Evolutionary conservation across 2,329 filamentous ascomycete genomes (phyloP), one percentile per base, ranked within the genome.

Genomic region (Calcarisporium arbuscula): DNA sequence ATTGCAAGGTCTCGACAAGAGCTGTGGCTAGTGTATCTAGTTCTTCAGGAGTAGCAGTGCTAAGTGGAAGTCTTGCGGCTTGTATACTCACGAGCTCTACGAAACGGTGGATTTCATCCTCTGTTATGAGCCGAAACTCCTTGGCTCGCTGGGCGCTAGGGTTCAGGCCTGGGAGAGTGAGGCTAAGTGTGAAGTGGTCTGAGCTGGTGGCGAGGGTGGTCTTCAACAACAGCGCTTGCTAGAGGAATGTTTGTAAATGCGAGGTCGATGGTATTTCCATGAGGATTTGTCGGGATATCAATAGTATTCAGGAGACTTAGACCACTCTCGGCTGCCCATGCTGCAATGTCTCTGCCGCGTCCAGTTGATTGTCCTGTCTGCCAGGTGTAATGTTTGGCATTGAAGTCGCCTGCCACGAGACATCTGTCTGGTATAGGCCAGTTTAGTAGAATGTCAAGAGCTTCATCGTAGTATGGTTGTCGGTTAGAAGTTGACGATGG

Each of bases 401-500:
- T 32, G 21, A 32, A 32, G 21, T 32, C 21, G n/a, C 30, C 30
- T 8, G 21, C 21, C n/a, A 45, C 34, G 2, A 45, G 38, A 26
- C 39, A 42, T 23, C 34, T 32, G 16, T 28, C 21, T 14, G 36
- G 34, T 12, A 31, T n/a, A 9, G 34, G 25, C 39, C 36, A 44
- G n/a, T n/a, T n/a, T 19, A 34, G 30, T 7, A 43, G 28, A 18
- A 31, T 35, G 11, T 43, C 38, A 4, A 43, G 31, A 11, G 41
- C 38, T 20, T 34, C 34, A 5, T 34, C 30, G 26, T 30, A 30
- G 21, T 30, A 32, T 11, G 34, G 38, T 16, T 44, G n/a, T n/a
- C n/a, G 38, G 32, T 22, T 44, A 44, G 34, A 41, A 38, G 35
- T 44, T 44, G 12, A 41, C 38, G 27, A 41, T 34, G 14, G 28